Evolutionary conservation across 768 basidiomycete genomes (phyloP).

Genomic region (Hygrocybe coccinea): DNA sequence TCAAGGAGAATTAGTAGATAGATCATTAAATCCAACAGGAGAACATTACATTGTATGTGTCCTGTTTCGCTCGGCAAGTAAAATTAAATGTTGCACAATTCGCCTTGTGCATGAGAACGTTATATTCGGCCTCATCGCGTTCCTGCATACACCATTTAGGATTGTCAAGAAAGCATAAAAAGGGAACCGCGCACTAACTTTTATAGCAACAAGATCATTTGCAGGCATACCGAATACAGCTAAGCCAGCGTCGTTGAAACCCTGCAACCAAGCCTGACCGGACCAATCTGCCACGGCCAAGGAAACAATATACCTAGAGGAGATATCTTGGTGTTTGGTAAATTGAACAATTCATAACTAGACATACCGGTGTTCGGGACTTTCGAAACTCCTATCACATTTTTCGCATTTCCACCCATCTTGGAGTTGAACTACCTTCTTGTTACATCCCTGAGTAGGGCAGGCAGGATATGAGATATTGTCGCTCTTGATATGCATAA

Average conservation of each 20-base stretch:
- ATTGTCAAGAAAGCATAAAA: neutral
- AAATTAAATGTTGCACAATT: slow-evolving; percentile 75
- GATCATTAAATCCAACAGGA: neutral
- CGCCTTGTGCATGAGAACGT: slow-evolving; percentile 55
- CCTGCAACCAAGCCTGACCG: slow-evolving; percentile 86
- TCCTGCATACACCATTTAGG: slow-evolving; percentile 37
- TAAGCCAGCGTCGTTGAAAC: slow-evolving; percentile 89
- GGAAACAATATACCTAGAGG: slow-evolving; percentile 66
- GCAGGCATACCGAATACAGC: slow-evolving; percentile 73
- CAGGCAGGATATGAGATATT: slow-evolving; percentile 89
- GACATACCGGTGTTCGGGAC: slow-evolving; percentile 77
- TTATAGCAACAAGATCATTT: slow-evolving; percentile 70
- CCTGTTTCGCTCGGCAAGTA: slow-evolving; percentile 79
- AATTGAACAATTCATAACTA: neutral
- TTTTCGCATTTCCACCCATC: slow-evolving; percentile 90
- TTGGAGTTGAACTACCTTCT: slow-evolving; percentile 76
- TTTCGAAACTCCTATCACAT: slow-evolving; percentile 65
- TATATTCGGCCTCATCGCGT: slow-evolving; percentile 54
- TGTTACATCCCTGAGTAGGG: slow-evolving; percentile 71
- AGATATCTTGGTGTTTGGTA: neutral
- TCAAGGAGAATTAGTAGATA: neutral
- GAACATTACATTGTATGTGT: slow-evolving; percentile 70
- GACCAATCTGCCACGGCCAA: slow-evolving; percentile 89
- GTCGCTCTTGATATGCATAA: slow-evolving; percentile 83
- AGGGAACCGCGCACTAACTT: slow-evolving; percentile 38